Base-by-base conservation (phyloP, 1,284 basidiomycete genomes). In the Trichosporon asahii region DNA sequence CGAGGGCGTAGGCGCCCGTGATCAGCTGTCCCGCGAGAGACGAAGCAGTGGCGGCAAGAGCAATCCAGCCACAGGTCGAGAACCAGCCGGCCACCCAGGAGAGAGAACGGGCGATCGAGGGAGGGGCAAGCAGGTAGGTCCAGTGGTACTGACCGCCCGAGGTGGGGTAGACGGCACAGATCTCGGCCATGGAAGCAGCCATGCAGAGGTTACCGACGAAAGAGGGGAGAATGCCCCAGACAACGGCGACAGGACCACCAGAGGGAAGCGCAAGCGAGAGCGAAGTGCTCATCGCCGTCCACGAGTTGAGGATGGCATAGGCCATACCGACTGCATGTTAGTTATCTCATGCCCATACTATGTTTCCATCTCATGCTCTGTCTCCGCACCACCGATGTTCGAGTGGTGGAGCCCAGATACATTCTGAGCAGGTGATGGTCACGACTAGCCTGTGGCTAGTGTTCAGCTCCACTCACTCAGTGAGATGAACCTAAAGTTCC, bases 131-230 rank as follows among this genome's bases (percentile, higher is more conserved):
- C 18, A 78, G 73, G 25, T 76, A 81, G 3, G 77, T 67, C 80
- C 82, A 84, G 69, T 85, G 82, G 66, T 84, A 84, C 65, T 84
- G 84, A 3, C 84, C 84, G 1, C 83, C 83, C 0, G 82, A 66
- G 37, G 46, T 60, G 23, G 55, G 55, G 29, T 60, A 31, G 27
- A 31, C 55, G 12, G 27, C 55, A 12, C 53, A 4, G 65, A 82
- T 80, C 67, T 83, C 83, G 11, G 82, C 82, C 74, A 84, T 75
- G 61, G 74, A 76, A 0, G 78, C 73, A 0, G 82, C 82, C 72
- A 80, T 80, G 25, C 76, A 69, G 64, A 84, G 72, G 44, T 80
- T 80, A 3, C 83, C 80, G 27, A 79, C 66, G 57, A 78, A 76
- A 3, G 80, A 77, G 2, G 77, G 77, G 31, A 83, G 65, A 66